A percentile compares a stretch with the other conserved stretches of the same genome.
Conservation (phyloP, 1,284 basidiomycete genomes). For the Ustilago tritici region DNA sequence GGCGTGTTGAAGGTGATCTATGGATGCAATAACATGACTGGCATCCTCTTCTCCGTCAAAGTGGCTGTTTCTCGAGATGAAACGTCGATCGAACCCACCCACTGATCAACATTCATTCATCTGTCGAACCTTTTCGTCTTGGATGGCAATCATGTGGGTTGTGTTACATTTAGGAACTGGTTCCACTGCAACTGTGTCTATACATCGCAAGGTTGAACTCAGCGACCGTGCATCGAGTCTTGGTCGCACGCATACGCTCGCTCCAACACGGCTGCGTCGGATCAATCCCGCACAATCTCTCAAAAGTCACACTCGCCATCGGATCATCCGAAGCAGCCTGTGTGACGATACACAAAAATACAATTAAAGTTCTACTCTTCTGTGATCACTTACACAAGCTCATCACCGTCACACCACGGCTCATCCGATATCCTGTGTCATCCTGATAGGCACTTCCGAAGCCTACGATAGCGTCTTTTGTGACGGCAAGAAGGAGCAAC, state of each 20-base stretch:
- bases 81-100: background rate
- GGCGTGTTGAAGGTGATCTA: background rate
- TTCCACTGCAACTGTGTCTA: too few species aligned
- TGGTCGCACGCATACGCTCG: background rate
- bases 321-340: background rate
- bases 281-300: background rate
- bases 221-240: too few species aligned
- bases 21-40: too few species aligned
- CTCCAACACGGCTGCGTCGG: background rate
- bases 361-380: background rate
- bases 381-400: conserved; percentile 2
- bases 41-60: background rate
- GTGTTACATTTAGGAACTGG: too few species aligned
- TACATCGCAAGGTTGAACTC: too few species aligned
- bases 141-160: background rate
- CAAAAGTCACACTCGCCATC: background rate
- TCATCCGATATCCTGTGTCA: background rate
- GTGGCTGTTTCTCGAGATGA: background rate
- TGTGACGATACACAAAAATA: background rate
- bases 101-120: background rate
- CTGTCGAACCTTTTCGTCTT: background rate
- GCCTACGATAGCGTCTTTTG: background rate
- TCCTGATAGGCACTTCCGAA: background rate
- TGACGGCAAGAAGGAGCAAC: background rate
- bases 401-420: background rate